Base-by-base conservation (phyloP, 306 rosid species). In the Pyrus pyrifolia region DNA sequence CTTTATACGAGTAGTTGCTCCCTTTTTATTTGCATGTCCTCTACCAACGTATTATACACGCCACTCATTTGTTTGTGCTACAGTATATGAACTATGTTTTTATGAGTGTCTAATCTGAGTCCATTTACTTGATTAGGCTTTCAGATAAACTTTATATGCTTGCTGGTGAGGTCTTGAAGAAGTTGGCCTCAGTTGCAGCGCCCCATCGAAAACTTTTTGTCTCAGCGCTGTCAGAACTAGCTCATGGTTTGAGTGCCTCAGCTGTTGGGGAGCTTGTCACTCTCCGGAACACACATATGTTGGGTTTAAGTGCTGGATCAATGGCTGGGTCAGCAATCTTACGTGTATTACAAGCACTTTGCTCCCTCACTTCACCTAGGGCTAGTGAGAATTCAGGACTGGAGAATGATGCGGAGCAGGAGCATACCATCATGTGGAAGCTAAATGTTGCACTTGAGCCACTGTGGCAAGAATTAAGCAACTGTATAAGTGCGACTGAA, bases 251-350 rank as follows among this genome's bases (percentile, higher is more conserved):
- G 90, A 91, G 98, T 71, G 80, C 80, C 77, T 96, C 99, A 60
- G 99, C 99, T 71, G 90, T 89, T 59, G 76, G 76, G 42, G 99
- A 96, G 87, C 99, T 96, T 81, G 86, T 89, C 80, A 96, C 99
- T 64, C 83, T 96, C 62, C 90, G 90, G 79, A 87, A 91, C 75
- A 96, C 99, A 10, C 91, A 92, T 71, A 92, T 92, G 98, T 89
- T 96, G 61, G 97, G 98, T 75, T 81, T 96, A 83, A 92, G 99
- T 86, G 93, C 99, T 78, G 92, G 96, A 74, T 92, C 97, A 49
- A 92, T 93, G 98, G 99, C 98, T 81, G 99, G 99, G 76, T 89
- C 97, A 40, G 98, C 98, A 70, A 96, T 91, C 73, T 85, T 93
- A 65, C 98, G 99, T 18, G 99, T 96, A 71, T 79, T 96, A 78